Evolutionary conservation across 2,329 filamentous ascomycete species (phyloP), one percentile per base, ranked within the genome.

Genomic region (Sphaerulina vaccinii): DNA sequence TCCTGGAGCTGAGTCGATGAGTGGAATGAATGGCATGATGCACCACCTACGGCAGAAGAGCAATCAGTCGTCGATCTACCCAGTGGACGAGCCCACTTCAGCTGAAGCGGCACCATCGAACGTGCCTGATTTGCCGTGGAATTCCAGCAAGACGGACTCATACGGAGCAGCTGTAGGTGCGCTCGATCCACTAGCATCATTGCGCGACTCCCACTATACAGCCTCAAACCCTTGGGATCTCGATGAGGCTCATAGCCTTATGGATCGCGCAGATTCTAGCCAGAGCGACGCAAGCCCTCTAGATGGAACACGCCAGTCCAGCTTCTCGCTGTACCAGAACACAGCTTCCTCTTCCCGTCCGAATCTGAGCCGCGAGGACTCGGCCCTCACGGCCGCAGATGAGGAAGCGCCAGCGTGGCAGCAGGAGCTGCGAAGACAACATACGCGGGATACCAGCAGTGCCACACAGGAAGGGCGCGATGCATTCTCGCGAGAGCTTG

Each of bases 41-140:
- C 66, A 91, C 56, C 93, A 97, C 74, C 74, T 97, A 35, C 84
- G 93, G 44, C 83, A 83, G 27, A 83, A 86, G 57, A 97, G 92
- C 71, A 86, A 85, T 52, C 80, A 83, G 11, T 97, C 92, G 1
- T 95, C 90, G 0, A 78, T 93, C 21, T 90, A 89, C 49, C 70
- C 63, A 4, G 46, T 52, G 9, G 64, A 69, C 22, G 65, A 70
- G 82, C 81, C 21, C 73, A 72, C 50, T 72, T 71, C 19, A 74
- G 74, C 42, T 7, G 48, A 52, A 9, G 59, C 61, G 10, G 58
- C 7, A 10, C 27, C 27, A 5, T 32, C 27, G 8, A 32, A 62
- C 10, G 46, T 58, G 9, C 54, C 62, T 1, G 54, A 63, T 7
- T 49, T 57, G 46, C 58, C 58, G 2, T 58, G 50, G 56, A 61